Conservation (phyloP, 371 early-diverging fungal genomes). For the Phascolomyces articulosus region DNA sequence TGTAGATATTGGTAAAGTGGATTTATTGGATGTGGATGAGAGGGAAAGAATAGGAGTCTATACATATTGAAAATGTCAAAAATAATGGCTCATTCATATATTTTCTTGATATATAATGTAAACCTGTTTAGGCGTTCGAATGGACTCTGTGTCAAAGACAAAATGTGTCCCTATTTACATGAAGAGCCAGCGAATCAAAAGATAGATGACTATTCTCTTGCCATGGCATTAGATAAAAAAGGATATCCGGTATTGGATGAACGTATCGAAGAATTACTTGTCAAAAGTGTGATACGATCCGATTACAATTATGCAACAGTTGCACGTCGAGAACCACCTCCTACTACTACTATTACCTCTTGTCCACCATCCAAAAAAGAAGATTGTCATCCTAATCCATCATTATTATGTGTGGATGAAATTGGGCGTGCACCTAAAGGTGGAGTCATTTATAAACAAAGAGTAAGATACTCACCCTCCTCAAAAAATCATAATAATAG, state of each 20-base stretch:
- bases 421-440: not conserved
- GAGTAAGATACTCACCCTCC: too few species aligned
- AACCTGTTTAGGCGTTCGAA: not conserved
- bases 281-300: not conserved
- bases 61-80: too few species aligned
- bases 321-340: not conserved
- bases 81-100: not conserved
- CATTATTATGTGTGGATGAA: not conserved
- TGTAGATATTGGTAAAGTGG: not conserved
- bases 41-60: too few species aligned
- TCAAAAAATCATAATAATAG: too few species aligned
- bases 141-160: not conserved
- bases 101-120: not conserved
- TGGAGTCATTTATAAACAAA: not conserved
- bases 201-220: not conserved
- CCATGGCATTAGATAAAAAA: too few species aligned
- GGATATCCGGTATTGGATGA: too few species aligned
- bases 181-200: not conserved
- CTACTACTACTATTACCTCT: not conserved
- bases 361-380: not conserved
- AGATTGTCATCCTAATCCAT: too few species aligned
- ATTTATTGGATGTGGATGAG: too few species aligned
- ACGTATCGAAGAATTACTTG: not conserved
- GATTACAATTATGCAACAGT: not conserved
- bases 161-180: not conserved